These are phyloP conservation scores for Trichophyton schoenleinii DNA, from an alignment of 2,329 filamentous ascomycete genomes.

Conservation along the genomic window DNA sequence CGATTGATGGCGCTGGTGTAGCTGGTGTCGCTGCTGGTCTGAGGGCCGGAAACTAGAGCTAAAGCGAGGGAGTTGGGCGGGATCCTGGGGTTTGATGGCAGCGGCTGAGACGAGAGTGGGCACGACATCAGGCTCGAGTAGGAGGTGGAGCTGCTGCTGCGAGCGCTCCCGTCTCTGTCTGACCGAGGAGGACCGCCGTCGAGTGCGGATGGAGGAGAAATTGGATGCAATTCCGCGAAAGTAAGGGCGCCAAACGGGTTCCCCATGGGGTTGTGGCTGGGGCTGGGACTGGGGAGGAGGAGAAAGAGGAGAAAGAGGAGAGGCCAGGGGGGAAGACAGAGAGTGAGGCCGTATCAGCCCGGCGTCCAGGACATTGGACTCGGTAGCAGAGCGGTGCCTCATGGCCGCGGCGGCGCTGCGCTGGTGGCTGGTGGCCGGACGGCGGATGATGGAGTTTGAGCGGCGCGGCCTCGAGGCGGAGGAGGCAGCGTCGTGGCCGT, in stretches of 20 bases:
- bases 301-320: too few species aligned
- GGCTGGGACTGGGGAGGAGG: too few species aligned
- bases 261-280: neutral
- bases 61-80: slow-evolving; percentile 9
- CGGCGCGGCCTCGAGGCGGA: slow-evolving; percentile 26
- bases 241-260: slow-evolving; percentile 27
- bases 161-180: slow-evolving; percentile 19
- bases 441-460: slow-evolving; percentile 39
- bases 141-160: slow-evolving; percentile 31
- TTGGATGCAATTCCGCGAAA: slow-evolving; percentile 24
- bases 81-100: slow-evolving; percentile 20
- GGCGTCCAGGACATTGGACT: slow-evolving; percentile 6
- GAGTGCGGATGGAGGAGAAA: slow-evolving; percentile 15
- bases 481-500: slow-evolving; percentile 15
- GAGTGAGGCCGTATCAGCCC: neutral
- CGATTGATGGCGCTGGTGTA: neutral
- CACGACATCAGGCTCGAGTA: slow-evolving; percentile 31
- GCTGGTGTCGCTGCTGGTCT: neutral
- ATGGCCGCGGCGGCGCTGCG: slow-evolving; percentile 44
- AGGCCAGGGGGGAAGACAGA: slow-evolving; percentile 12
- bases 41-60: neutral
- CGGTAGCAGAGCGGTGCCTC: slow-evolving; percentile 31
- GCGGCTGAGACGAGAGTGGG: slow-evolving; percentile 40
- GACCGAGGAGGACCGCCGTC: slow-evolving; percentile 29
- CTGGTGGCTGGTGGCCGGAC: slow-evolving; percentile 53